Evolutionary conservation across 1,284 basidiomycete species (phyloP), one percentile per base, ranked within the genome.

Genomic region (Trametes hirsuta): DNA sequence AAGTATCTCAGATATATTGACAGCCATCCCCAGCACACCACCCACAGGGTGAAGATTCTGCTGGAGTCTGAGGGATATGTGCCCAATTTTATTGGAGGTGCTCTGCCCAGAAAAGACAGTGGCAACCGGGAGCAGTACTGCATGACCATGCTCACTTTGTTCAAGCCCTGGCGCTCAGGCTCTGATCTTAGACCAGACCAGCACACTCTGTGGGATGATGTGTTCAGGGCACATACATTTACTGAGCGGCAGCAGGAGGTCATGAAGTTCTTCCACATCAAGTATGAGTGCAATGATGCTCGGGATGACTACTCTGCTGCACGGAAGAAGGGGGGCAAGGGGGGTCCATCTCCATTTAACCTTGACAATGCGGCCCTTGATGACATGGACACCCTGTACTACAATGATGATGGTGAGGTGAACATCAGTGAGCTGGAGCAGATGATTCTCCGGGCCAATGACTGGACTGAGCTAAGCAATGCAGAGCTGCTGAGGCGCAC

Each of bases 91-190:
- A 30, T 30, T 30, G 30, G 30, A 30, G 30, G 30, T 8, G 30
- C 30, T 8, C 30, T 30, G 30, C 30, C 30, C 30, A 30, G 30
- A 30, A 30, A 30, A 30, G 30, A 30, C 30, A 30, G 30, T 30
- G 30, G 30, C 30, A 30, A 30, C 30, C 30, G 30, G 3, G 30
- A 30, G 30, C 30, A 30, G 30, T 30, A 30, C 30, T 30, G 30
- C 30, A 30, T 30, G 30, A 30, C 30, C 30, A 30, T 30, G 30
- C 30, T 30, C 8, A 30, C 30, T 8, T 6, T 14, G 9, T 47
- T 58, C 50, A 58, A 58, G 30, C 56, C 56, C 14, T 53, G 49
- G 56, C 24, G 56, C 6, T 41, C 36, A 30, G 55, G 55, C 15
- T 37, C 36, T 40, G 49, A 53, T 24, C 42, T 53, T 5, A 46